These are phyloP conservation scores for Russula foetens DNA, from an alignment of 768 basidiomycete genomes.

Conservation along the genomic window DNA sequence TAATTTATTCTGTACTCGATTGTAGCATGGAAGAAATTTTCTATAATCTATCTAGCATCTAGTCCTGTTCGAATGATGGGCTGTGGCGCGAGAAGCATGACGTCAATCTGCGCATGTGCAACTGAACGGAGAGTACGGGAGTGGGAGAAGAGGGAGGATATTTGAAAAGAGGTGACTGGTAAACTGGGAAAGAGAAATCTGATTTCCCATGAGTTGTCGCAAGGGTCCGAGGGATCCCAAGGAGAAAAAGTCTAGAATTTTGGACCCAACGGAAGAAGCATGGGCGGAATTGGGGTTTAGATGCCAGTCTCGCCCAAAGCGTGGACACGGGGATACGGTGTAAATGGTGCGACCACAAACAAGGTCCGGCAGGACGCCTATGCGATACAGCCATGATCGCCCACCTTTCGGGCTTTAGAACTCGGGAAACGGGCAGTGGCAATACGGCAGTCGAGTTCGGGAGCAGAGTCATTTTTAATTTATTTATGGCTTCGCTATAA, in stretches of 20 bases:
- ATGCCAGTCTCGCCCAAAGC: neutral
- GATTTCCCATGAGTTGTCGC: neutral
- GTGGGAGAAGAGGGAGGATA: neutral
- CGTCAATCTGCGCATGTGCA: constrained; percentile 6
- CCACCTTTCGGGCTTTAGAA: neutral
- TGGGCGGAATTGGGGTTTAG: constrained; percentile 6
- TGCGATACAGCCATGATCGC: constrained; percentile 2
- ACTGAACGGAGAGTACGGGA: neutral
- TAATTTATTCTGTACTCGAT: constrained; percentile 7
- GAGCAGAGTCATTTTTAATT: neutral
- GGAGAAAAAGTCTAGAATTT: constrained; percentile 7
- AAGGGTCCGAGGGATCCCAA: neutral
- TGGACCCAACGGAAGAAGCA: neutral
- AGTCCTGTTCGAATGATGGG: constrained; percentile 2
- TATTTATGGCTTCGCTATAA: neutral
- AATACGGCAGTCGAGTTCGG: constrained; percentile 11
- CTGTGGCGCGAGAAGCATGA: constrained; percentile 10
- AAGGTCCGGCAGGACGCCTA: neutral
- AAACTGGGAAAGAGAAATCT: neutral
- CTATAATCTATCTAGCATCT: neutral
- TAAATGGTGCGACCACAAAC: neutral
- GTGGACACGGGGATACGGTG: neutral
- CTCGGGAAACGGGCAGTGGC: neutral
- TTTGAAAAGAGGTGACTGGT: neutral
- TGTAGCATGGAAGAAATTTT: no score